Evolutionary conservation across 768 basidiomycete genomes (phyloP).

Genomic region (Termitomyces eurrhizus): DNA sequence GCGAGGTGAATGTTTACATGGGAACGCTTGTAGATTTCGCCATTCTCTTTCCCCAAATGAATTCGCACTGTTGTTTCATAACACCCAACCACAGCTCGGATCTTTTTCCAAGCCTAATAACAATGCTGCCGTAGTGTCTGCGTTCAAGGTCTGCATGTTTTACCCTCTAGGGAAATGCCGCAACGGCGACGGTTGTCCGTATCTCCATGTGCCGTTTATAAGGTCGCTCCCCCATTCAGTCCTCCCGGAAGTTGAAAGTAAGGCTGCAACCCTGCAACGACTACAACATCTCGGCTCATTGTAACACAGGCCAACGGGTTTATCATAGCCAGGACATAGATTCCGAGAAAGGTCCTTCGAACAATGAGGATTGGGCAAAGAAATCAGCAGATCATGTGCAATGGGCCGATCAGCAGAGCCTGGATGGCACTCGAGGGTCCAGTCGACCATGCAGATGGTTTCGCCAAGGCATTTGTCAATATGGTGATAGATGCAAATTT

Average conservation of each 20-base stretch:
- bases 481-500: slow-evolving; percentile 8
- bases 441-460: not conserved
- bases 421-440: not conserved
- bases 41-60: slow-evolving; percentile 38
- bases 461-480: slow-evolving; percentile 4
- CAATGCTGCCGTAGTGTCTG: slow-evolving; percentile 4
- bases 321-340: slow-evolving; percentile 9
- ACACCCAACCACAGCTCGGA: slow-evolving; percentile 31
- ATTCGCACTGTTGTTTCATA: slow-evolving; percentile 34
- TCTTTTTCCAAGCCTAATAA: not conserved
- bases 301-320: slow-evolving; percentile 11
- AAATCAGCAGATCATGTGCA: not conserved
- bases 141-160: slow-evolving; percentile 26
- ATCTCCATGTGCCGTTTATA: slow-evolving; percentile 24
- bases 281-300: slow-evolving; percentile 16
- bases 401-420: not conserved
- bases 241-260: not conserved
- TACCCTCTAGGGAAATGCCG: slow-evolving; percentile 34
- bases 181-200: slow-evolving; percentile 36
- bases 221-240: not conserved
- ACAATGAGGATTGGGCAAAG: not conserved
- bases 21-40: slow-evolving; percentile 31
- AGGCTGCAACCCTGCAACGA: slow-evolving; percentile 18
- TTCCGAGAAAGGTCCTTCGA: not conserved
- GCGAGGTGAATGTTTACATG: slow-evolving; percentile 30